phyloP scores from a whole-genome alignment of 495 filamentous ascomycete species.

The Pseudoneurospora amorphoporcata region DNA sequence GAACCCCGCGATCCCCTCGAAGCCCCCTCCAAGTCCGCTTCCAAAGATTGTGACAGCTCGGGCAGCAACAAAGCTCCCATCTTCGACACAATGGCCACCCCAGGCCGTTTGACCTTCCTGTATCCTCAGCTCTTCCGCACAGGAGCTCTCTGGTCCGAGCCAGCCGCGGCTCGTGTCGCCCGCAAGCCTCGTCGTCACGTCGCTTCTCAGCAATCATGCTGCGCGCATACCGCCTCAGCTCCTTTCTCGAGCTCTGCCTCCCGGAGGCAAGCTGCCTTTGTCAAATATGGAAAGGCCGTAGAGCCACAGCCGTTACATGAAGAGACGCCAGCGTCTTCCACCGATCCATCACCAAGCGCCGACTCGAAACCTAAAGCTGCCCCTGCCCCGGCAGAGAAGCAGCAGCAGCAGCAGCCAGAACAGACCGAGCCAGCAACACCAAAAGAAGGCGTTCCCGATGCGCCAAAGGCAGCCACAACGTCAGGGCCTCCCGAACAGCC shows the following conservation, averaged over 20 bases:
- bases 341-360: not conserved
- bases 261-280: slow-evolving; percentile 23
- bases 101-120: slow-evolving; percentile 56
- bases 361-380: slow-evolving; percentile 7
- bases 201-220: not conserved
- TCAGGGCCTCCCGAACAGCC: not conserved
- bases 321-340: not conserved
- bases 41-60: not conserved
- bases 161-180: slow-evolving; percentile 12
- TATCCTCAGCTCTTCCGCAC: slow-evolving; percentile 58
- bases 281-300: slow-evolving; percentile 51
- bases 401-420: slow-evolving; percentile 3
- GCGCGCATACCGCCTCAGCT: slow-evolving; percentile 14
- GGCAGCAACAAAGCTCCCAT: not conserved
- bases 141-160: slow-evolving; percentile 27
- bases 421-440: slow-evolving; percentile 4
- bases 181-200: slow-evolving; percentile 14
- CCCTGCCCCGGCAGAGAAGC: slow-evolving; percentile 10
- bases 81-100: slow-evolving; percentile 47
- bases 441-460: not conserved
- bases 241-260: slow-evolving; percentile 24
- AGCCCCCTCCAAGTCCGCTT: not conserved
- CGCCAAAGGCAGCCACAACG: not conserved
- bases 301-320: slow-evolving; percentile 32
- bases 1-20: not conserved